Percentiles rank a stretch among this genome's conserved stretches.
These are phyloP conservation scores for Alternaria arborescens DNA, from an alignment of 2,329 filamentous ascomycete genomes.

Conservation along the genomic window DNA sequence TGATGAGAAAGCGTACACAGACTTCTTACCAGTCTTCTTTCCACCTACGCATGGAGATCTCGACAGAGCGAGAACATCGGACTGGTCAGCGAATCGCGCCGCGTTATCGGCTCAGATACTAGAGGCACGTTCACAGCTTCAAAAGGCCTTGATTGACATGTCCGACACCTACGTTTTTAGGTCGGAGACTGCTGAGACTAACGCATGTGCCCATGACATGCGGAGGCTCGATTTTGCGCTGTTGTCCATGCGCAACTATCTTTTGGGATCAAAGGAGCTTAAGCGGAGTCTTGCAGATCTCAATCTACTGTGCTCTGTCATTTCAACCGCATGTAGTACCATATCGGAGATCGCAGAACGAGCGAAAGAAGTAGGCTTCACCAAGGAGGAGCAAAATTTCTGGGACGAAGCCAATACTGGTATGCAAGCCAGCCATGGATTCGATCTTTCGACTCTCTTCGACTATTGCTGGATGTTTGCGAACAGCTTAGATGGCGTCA, in stretches of 20 bases:
- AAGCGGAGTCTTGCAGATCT: slow-evolving; percentile 24
- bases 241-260: slow-evolving; percentile 21
- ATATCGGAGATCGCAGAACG: slow-evolving; percentile 33
- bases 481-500: slow-evolving; percentile 27
- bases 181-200: slow-evolving; percentile 8
- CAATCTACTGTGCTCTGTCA: slow-evolving; percentile 35
- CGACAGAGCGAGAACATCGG: slow-evolving; percentile 26
- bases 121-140: slow-evolving; percentile 29
- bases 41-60: slow-evolving; percentile 45
- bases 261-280: slow-evolving; percentile 20
- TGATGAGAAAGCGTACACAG: slow-evolving; percentile 42
- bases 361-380: slow-evolving; percentile 24
- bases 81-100: slow-evolving; percentile 17
- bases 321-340: slow-evolving; percentile 32
- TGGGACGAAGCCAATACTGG: slow-evolving; percentile 40
- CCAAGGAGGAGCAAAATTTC: slow-evolving; percentile 13
- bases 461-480: slow-evolving; percentile 36
- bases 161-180: slow-evolving; percentile 19
- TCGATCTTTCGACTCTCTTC: slow-evolving; percentile 29
- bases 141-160: slow-evolving; percentile 25
- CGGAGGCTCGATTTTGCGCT: slow-evolving; percentile 25
- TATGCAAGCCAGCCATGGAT: slow-evolving; percentile 25
- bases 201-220: slow-evolving; percentile 10
- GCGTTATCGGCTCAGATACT: slow-evolving; percentile 25
- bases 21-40: slow-evolving; percentile 44